A percentile compares a stretch with the other conserved stretches of the same genome.
These are phyloP conservation scores for Guadua angustifolia DNA, from an alignment of 176 grass and related monocot species.

Conservation along the genomic window DNA sequence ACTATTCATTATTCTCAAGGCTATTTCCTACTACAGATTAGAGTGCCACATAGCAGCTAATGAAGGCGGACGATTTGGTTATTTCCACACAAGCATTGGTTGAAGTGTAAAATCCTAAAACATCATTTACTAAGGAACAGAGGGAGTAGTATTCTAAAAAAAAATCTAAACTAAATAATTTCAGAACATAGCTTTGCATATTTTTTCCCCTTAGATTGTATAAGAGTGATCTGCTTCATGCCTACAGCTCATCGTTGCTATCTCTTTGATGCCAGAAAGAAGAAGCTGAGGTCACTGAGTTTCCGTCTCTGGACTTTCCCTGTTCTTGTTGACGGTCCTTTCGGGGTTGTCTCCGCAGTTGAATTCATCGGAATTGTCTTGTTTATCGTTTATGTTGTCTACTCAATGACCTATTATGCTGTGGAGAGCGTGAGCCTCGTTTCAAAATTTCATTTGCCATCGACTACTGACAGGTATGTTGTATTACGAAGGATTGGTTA, in stretches of 20 bases:
- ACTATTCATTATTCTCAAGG: no score
- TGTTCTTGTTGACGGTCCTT: slow-evolving; percentile 76
- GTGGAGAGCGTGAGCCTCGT: slow-evolving; percentile 46
- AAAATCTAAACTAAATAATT: not conserved
- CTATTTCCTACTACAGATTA: no score
- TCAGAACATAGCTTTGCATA: not conserved
- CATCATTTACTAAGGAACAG: no score
- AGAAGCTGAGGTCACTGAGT: slow-evolving; percentile 62
- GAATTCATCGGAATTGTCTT: slow-evolving; percentile 85
- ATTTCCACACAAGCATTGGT: no score
- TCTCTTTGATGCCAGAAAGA: slow-evolving; percentile 55
- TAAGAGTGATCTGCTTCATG: slow-evolving; percentile 13
- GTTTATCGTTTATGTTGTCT: slow-evolving; percentile 67
- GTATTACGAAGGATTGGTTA: not conserved
- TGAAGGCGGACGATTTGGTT: no score
- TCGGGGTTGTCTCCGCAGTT: slow-evolving; percentile 85
- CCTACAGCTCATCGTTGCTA: not conserved
- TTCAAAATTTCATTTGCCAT: slow-evolving; percentile 42
- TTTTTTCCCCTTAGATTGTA: not conserved
- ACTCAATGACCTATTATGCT: slow-evolving; percentile 67
- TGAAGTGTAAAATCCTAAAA: no score
- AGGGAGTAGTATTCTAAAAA: no score
- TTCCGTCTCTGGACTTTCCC: slow-evolving; percentile 96
- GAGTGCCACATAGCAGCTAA: no score
- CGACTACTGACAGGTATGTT: slow-evolving; percentile 55